phyloP scores from a whole-genome alignment of 108 stramenopile genomes.

The Hondaea fermentalgiana region DNA sequence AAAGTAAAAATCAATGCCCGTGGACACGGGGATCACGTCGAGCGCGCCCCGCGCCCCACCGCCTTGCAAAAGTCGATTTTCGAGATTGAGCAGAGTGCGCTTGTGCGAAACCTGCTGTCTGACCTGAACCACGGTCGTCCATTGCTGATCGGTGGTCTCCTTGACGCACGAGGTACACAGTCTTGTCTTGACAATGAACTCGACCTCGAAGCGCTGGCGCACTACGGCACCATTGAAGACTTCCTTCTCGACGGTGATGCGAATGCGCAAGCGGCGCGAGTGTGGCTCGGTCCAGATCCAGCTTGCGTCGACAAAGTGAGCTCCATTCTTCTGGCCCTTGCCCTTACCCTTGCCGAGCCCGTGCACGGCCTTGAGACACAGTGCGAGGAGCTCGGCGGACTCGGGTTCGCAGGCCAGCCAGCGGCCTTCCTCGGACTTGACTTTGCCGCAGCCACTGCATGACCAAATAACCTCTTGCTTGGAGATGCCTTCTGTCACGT shows the following conservation, averaged over 20 bases:
- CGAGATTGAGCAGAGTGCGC: conserved; percentile 92
- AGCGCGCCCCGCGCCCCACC: conserved; percentile 73
- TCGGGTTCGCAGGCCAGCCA: conserved; percentile 89
- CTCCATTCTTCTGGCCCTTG: conserved; percentile 42
- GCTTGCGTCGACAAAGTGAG: conserved; percentile 85
- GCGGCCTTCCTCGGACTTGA: conserved; percentile 75
- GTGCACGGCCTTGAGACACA: conserved; percentile 79
- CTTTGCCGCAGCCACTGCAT: conserved; percentile 92
- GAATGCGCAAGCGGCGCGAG: conserved; percentile 80
- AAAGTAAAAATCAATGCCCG: conserved; percentile 99
- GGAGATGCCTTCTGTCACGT: conserved; percentile 90
- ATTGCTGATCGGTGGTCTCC: conserved; percentile 79
- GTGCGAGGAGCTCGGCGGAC: conserved; percentile 87
- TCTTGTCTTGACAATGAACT: conserved; percentile 88
- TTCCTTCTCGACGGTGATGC: conserved; percentile 87
- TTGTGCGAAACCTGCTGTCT: conserved; percentile 98
- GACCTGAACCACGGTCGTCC: conserved; percentile 93
- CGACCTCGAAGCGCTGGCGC: conserved; percentile 83
- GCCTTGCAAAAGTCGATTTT: conserved; percentile 95
- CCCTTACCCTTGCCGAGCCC: conserved; percentile 53
- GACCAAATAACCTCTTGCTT: conserved; percentile 74
- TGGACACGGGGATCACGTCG: conserved; percentile 78
- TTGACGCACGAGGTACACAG: conserved; percentile 94
- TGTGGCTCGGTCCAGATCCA: conserved; percentile 99
- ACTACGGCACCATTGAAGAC: conserved; percentile 80